phyloP scores from a whole-genome alignment of 768 basidiomycete genomes.

The Scleroderma bovista region DNA sequence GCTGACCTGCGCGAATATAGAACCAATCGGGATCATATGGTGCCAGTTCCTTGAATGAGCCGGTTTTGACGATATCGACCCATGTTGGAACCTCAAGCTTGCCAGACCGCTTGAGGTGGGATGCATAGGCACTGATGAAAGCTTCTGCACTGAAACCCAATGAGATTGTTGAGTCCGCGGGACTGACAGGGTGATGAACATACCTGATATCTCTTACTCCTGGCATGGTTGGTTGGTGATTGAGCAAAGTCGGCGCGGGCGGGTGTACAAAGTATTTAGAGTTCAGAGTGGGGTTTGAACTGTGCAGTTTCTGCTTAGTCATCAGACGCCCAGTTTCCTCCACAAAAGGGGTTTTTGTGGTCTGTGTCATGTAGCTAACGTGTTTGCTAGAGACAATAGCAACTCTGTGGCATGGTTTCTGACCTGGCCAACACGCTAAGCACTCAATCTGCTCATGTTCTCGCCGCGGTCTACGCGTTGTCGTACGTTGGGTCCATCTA shows the following conservation, averaged over 20 bases:
- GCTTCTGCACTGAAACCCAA: slow-evolving; percentile 83
- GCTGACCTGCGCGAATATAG: slow-evolving; percentile 95
- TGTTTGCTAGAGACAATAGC: too few species aligned
- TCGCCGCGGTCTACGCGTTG: slow-evolving; percentile 53
- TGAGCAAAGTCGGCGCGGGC: slow-evolving; percentile 39
- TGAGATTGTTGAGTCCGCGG: slow-evolving; percentile 8
- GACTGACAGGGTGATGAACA: slow-evolving; percentile 12
- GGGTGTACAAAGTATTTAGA: slow-evolving; percentile 37
- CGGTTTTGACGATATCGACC: slow-evolving; percentile 99
- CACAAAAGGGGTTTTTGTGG: too few species aligned
- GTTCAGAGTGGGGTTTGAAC: slow-evolving; percentile 32
- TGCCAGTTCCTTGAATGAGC: slow-evolving; percentile 94
- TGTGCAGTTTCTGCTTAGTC: slow-evolving; percentile 41
- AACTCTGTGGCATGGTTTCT: not conserved
- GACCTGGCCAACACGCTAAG: not conserved
- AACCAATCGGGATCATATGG: slow-evolving; percentile 99
- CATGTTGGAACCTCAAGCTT: slow-evolving; percentile 99
- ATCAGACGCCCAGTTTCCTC: slow-evolving; percentile 18
- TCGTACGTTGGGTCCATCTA: slow-evolving; percentile 85
- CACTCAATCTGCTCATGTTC: slow-evolving; percentile 38
- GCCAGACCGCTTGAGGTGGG: slow-evolving; percentile 95
- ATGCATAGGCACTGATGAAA: slow-evolving; percentile 92
- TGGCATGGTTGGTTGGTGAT: too few species aligned
- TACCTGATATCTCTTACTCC: slow-evolving; percentile 81
- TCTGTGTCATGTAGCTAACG: too few species aligned